Evolutionary conservation across 2,329 filamentous ascomycete species (phyloP), one percentile per base, ranked within the genome.

Genomic region (Fusarium domesticum): DNA sequence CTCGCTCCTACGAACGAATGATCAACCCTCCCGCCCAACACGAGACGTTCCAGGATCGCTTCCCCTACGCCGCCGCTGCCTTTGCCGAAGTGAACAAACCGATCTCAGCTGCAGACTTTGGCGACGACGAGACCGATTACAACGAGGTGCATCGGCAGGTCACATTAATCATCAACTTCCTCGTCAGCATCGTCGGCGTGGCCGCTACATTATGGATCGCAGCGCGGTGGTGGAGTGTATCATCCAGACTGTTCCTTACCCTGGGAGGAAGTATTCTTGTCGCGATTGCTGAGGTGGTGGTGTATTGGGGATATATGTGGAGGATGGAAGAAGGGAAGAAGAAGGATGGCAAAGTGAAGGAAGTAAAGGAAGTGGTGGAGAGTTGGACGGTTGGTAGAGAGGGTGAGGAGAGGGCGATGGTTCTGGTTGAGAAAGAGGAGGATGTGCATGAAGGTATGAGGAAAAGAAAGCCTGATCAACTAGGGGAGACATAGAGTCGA

Each of bases 91-190:
- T 72, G 28, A 77, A 80, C 51, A 70, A 67, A 7, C 74, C 74
- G 0, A 69, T 63, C 18, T 72, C 64, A 32, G 62, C 67, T 15
- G 66, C 68, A 18, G 77, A 77, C 45, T 59, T 72, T 6, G 75
- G 76, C 45, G 71, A 80, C 52, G 85, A 89, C 50, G 83, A 85
- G 2, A 70, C 86, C 3, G 84, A 82, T 3, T 84, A 83, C 51
- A 77, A 79, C 28, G 87, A 93, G 48, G 75, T 93, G 2, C 85
- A 92, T 63, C 77, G 87, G n/a, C 89, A 93, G 60, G 70, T 93
- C 44, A 83, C 87, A 33, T 74, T 97, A 6, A 89, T 97, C 39
- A 76, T 95, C 59, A 98, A 97, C 65, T 89, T 97, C 39, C 70
- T 96, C 31, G 75, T 96, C 41, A 95, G 89, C 39, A 87, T 96